Base-by-base conservation (phyloP, 2,329 filamentous ascomycete genomes). In the Didymella pinodella region DNA sequence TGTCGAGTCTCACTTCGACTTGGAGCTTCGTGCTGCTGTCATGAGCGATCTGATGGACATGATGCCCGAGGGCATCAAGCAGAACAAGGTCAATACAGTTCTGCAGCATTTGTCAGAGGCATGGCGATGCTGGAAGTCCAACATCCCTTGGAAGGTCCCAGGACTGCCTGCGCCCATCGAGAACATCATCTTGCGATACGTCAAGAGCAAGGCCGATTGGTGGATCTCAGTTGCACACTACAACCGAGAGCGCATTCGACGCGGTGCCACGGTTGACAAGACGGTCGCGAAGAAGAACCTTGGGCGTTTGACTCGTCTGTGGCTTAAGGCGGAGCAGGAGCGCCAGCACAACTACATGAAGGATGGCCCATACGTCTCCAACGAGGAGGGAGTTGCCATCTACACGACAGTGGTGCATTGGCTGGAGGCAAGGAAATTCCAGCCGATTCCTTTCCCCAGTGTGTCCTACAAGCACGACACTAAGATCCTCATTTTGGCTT, bases 41-140 rank as follows among this genome's bases (percentile, higher is more conserved):
- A 99, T 99, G 94, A 93, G 94, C 44, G 95, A 99, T 79, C 83
- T 99, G 49, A 97, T 97, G 91, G 95, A 99, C 73, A 99, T 99
- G 96, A 99, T 99, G 95, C 95, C 95, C 0, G 96, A 99, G 76
- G 95, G 95, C 66, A 98, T 99, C 81, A 97, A 97, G 78, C 95
- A 99, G 77, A 99, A 95, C 82, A 99, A 99, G 81, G 93, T 99
- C 78, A 97, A 99, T 78, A 97, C 93, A 1, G 94, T 99, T 44
- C 82, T 99, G 53, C 95, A 98, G 74, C 96, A 99, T 84, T 81
- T 99, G 41, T 98, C 94, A 0, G 95, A 99, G 81, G 95, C 95
- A 14, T 99, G 95, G 95, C 87, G 95, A 81, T 99, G 95, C 82
- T 99, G 95, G 95, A 99, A 99, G 88, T 97, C 93, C 80, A 99